phyloP scores from a whole-genome alignment of 805 yeast genomes.

The Yamadazyma kitorensis region DNA sequence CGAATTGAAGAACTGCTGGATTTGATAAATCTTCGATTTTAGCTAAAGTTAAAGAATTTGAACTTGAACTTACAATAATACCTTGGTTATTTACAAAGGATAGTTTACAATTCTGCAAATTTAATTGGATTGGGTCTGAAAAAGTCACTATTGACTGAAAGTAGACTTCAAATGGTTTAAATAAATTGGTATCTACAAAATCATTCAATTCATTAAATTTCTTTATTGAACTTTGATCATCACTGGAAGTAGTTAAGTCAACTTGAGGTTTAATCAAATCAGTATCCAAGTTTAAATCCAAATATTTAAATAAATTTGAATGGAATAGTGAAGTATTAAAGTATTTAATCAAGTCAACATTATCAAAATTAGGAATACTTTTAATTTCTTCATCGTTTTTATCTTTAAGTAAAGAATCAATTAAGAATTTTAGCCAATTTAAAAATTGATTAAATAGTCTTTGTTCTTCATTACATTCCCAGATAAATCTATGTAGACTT shows the following conservation, averaged over 20 bases:
- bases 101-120: conserved; percentile 1
- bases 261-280: too few species aligned
- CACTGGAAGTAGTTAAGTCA: neutral
- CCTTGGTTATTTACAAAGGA: neutral
- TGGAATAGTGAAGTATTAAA: conserved; percentile 20
- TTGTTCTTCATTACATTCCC: conserved; percentile 47
- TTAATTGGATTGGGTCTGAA: conserved; percentile 1
- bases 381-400: conserved; percentile 28
- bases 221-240: neutral
- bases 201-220: neutral
- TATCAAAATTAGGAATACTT: conserved; percentile 12
- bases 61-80: too few species aligned
- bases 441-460: conserved; percentile 43
- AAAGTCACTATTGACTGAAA: conserved; percentile 6
- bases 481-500: conserved; percentile 33
- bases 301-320: conserved; percentile 18
- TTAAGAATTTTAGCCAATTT: conserved; percentile 40
- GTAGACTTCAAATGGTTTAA: conserved; percentile 8
- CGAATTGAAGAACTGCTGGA: neutral
- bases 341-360: conserved; percentile 22
- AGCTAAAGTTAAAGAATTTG: too few species aligned
- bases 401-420: conserved; percentile 35
- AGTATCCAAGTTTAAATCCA: conserved; percentile 10
- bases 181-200: neutral
- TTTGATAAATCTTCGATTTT: neutral